These are phyloP conservation scores for Suillus brevipes DNA, from an alignment of 768 basidiomycete genomes.

Conservation along the genomic window DNA sequence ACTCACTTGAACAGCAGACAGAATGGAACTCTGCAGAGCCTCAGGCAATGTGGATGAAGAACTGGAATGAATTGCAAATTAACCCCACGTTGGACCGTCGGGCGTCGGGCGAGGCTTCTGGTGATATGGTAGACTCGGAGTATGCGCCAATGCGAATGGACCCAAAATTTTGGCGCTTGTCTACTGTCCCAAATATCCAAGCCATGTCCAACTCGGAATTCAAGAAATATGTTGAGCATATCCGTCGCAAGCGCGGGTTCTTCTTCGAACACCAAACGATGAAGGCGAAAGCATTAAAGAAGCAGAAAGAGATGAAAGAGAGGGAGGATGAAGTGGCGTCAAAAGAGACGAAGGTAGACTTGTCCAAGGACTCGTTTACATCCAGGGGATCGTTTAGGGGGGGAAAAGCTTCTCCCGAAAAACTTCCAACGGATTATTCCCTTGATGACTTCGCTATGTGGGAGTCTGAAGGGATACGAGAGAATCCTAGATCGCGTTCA, in stretches of 20 bases:
- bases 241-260: conserved; percentile 54
- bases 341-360: conserved; percentile 8
- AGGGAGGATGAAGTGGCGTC: background rate
- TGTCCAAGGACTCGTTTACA: conserved; percentile 9
- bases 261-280: conserved; percentile 48
- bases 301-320: background rate
- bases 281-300: conserved; percentile 13
- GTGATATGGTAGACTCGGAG: conserved; percentile 27
- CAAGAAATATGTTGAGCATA: conserved; percentile 53
- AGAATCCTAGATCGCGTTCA: conserved; percentile 25
- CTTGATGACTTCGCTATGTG: conserved; percentile 41
- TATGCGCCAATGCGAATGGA: conserved; percentile 19
- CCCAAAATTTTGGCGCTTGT: conserved; percentile 22
- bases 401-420: background rate
- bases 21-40: conserved; percentile 72
- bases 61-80: conserved; percentile 59
- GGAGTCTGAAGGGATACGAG: conserved; percentile 16
- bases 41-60: conserved; percentile 66
- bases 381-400: conserved; percentile 17
- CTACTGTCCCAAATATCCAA: conserved; percentile 51
- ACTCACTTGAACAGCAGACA: conserved; percentile 72
- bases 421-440: conserved; percentile 23
- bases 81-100: conserved; percentile 7
- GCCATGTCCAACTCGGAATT: conserved; percentile 64
- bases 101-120: conserved; percentile 9